Evolutionary conservation across 2,329 filamentous ascomycete genomes (phyloP).

Genomic region (Hypocreales sp.): DNA sequence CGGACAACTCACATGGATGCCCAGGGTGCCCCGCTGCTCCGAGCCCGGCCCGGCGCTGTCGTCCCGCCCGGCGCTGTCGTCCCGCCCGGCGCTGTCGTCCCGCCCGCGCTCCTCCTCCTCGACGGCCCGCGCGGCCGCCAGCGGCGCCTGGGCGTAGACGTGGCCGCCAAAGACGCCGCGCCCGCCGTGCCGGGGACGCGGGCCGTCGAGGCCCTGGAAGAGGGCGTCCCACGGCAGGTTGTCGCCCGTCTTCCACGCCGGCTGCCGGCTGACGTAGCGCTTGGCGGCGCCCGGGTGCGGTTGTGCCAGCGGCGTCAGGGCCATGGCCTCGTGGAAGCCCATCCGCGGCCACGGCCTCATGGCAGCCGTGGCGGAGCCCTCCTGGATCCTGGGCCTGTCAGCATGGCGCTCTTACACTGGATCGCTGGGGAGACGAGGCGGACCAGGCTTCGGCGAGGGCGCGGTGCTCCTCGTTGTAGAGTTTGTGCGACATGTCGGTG

Average conservation of each 20-base stretch:
- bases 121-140: slow-evolving; percentile 18
- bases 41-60: slow-evolving; percentile 2
- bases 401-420: no score
- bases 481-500: neutral
- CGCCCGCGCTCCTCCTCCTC: slow-evolving; percentile 14
- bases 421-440: neutral
- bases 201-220: slow-evolving; percentile 4
- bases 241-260: slow-evolving; percentile 16
- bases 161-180: slow-evolving; percentile 19
- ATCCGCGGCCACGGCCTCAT: slow-evolving; percentile 6
- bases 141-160: slow-evolving; percentile 20
- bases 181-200: slow-evolving; percentile 4
- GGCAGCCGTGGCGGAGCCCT: slow-evolving; percentile 1
- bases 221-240: slow-evolving; percentile 14
- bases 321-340: slow-evolving; percentile 15
- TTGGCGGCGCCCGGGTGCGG: slow-evolving; percentile 3
- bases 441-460: slow-evolving; percentile 1
- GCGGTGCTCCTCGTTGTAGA: neutral
- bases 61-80: slow-evolving; percentile 4
- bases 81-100: slow-evolving; percentile 1
- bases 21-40: slow-evolving; percentile 8
- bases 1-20: slow-evolving; percentile 23
- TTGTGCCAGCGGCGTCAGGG: slow-evolving; percentile 9
- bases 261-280: slow-evolving; percentile 15
- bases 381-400: slow-evolving; percentile 2